Percentiles rank a stretch among this genome's conserved stretches.
Conservation (phyloP, 441 rosid species). For the Flueggea neowawraea region DNA sequence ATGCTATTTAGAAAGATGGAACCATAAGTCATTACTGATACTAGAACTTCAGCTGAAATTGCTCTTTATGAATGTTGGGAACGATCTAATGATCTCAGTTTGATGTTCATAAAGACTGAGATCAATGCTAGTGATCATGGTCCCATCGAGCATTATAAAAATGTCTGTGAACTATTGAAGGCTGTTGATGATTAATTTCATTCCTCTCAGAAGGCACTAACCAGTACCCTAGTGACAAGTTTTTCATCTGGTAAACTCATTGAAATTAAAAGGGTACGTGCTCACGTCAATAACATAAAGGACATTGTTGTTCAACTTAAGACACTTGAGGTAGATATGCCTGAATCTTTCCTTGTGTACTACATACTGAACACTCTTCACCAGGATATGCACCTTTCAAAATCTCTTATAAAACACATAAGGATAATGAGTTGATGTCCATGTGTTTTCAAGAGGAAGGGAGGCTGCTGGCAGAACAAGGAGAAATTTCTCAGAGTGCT, state of each 20-base stretch:
- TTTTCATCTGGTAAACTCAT: neutral
- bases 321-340: neutral
- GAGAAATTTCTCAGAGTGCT: no score
- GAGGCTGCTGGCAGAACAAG: no score
- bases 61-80: neutral
- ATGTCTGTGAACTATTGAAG: neutral
- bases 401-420: no score
- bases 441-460: no score
- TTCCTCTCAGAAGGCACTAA: neutral
- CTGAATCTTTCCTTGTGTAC: neutral
- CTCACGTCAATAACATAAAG: neutral
- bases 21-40: neutral
- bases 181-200: neutral
- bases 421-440: no score
- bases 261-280: neutral
- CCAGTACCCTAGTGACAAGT: neutral
- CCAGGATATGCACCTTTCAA: no score
- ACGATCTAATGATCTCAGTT: constrained; percentile 1
- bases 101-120: constrained; percentile 14
- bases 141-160: neutral
- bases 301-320: neutral
- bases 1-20: constrained; percentile 1
- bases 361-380: neutral
- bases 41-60: neutral
- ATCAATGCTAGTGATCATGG: neutral